phyloP scores from a whole-genome alignment of 257 asterid species.

The Capsicum rhomboideum region DNA sequence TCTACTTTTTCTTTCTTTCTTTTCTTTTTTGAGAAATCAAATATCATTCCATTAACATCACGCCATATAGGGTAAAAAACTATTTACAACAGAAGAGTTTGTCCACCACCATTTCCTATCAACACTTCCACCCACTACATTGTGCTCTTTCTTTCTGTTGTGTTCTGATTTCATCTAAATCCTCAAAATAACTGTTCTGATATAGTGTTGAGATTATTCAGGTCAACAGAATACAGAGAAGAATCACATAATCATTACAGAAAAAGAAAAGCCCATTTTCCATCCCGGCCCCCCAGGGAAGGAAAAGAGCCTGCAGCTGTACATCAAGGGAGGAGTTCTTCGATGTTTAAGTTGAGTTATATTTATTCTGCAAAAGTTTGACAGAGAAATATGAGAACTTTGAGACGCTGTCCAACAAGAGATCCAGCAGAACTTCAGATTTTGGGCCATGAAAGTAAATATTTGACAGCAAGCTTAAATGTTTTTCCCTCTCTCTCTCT shows the following conservation, averaged over 20 bases:
- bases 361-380: neutral
- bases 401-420: neutral
- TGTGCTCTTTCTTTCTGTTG: neutral
- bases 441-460: neutral
- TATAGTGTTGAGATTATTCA: neutral
- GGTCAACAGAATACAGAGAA: neutral
- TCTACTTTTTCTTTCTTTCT: neutral
- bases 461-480: neutral
- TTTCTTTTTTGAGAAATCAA: neutral
- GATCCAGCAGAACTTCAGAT: neutral
- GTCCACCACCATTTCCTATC: neutral
- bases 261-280: neutral
- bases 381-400: neutral
- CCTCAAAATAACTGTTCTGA: neutral
- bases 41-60: neutral
- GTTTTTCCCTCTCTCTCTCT: neutral
- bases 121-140: neutral
- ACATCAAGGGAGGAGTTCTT: neutral
- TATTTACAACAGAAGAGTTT: neutral
- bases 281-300: neutral
- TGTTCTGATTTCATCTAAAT: neutral
- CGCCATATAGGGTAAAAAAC: slow-evolving; percentile 10
- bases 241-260: neutral
- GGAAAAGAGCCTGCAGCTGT: neutral
- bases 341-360: neutral